These are phyloP conservation scores for Naegleria gruberi DNA, from an alignment of 208 protist species.

Conservation along the genomic window DNA sequence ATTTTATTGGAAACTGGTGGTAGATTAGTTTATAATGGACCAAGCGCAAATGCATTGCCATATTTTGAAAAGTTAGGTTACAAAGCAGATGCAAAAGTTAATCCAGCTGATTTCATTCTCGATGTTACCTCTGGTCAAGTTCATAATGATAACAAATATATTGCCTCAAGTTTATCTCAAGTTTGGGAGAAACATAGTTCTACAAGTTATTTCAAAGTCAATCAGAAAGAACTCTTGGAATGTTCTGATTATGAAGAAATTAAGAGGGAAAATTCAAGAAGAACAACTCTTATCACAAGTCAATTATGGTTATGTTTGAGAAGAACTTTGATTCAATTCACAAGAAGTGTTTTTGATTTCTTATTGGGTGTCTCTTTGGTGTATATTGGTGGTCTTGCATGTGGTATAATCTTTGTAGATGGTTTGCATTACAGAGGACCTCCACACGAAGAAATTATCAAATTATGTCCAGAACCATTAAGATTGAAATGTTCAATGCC, in stretches of 20 bases:
- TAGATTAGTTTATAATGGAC: slow-evolving; percentile 1
- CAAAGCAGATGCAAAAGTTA: background rate
- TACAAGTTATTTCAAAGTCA: background rate
- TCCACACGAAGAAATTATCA: background rate
- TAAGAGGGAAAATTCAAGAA: background rate
- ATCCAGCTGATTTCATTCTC: slow-evolving; percentile 23
- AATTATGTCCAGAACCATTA: background rate
- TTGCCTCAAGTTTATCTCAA: background rate
- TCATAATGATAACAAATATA: background rate
- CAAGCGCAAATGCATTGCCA: background rate
- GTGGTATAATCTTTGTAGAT: background rate
- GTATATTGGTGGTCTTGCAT: background rate
- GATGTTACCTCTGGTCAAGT: slow-evolving; percentile 7
- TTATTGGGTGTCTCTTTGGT: background rate
- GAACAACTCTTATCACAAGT: background rate
- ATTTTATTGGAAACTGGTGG: background rate
- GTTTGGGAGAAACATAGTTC: background rate
- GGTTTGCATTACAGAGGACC: background rate
- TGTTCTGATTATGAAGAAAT: background rate
- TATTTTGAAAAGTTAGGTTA: slow-evolving; percentile 23
- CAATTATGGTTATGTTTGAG: background rate
- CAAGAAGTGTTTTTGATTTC: background rate
- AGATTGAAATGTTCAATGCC: background rate
- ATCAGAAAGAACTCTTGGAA: background rate
- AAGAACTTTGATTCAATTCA: background rate